Evolutionary conservation across 2,329 filamentous ascomycete species (phyloP).

Genomic region (Cadophora malorum): DNA sequence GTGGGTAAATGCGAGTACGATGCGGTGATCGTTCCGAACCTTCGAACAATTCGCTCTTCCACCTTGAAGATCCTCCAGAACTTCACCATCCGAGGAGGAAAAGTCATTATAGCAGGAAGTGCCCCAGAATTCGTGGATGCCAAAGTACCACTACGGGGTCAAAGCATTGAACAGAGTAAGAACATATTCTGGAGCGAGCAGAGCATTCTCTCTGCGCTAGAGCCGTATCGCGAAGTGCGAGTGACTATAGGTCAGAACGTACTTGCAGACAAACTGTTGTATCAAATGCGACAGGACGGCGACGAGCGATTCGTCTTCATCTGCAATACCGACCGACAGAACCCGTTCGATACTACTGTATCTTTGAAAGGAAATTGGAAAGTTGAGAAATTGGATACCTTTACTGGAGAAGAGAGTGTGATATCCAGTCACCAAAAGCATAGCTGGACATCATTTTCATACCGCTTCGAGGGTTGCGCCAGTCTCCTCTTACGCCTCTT

Average conservation of each 20-base stretch:
- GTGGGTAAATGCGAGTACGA: conserved; percentile 46
- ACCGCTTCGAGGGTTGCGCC: conserved; percentile 44
- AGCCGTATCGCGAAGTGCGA: conserved; percentile 39
- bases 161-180: conserved; percentile 28
- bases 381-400: conserved; percentile 42
- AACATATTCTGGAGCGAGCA: conserved; percentile 36
- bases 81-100: conserved; percentile 39
- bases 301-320: conserved; percentile 44
- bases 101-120: conserved; percentile 40
- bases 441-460: conserved; percentile 40
- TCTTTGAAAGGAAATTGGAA: conserved; percentile 42
- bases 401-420: conserved; percentile 35
- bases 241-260: conserved; percentile 29
- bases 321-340: conserved; percentile 43
- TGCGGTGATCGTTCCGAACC: conserved; percentile 43
- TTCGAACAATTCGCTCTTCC: conserved; percentile 44
- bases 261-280: conserved; percentile 36
- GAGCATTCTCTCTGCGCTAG: conserved; percentile 36
- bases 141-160: conserved; percentile 25
- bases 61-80: conserved; percentile 39
- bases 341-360: conserved; percentile 34
- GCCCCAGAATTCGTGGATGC: conserved; percentile 39
- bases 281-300: conserved; percentile 45
- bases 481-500: conserved; percentile 41
- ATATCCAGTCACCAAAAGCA: conserved; percentile 19